These are phyloP conservation scores for Monosporascus sp. DNA, from an alignment of 2,329 filamentous ascomycete species.

Conservation along the genomic window DNA sequence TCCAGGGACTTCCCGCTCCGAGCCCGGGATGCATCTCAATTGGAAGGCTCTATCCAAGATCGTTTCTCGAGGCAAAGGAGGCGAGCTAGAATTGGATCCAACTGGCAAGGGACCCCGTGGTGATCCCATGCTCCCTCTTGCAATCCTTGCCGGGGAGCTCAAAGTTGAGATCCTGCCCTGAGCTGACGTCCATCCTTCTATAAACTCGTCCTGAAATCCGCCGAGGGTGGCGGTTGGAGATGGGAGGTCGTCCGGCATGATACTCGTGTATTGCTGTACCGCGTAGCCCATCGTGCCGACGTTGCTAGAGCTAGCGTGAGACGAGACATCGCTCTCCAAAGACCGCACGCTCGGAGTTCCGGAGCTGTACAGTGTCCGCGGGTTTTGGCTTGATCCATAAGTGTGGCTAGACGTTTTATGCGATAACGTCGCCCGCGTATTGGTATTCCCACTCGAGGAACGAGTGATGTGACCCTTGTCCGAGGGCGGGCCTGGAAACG, in stretches of 20 bases:
- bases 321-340: slow-evolving; percentile 57
- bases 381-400: slow-evolving; percentile 42
- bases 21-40: slow-evolving; percentile 57
- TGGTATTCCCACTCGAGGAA: slow-evolving; percentile 38
- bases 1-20: slow-evolving; percentile 46
- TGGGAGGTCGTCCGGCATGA: slow-evolving; percentile 50
- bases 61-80: slow-evolving; percentile 53
- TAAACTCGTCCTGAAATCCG: slow-evolving; percentile 50
- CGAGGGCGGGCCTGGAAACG: slow-evolving; percentile 37
- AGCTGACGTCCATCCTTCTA: slow-evolving; percentile 56
- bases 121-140: slow-evolving; percentile 50
- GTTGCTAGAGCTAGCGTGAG: slow-evolving; percentile 46
- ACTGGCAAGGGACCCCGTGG: slow-evolving; percentile 31
- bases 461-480: slow-evolving; percentile 39
- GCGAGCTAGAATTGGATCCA: slow-evolving; percentile 41
- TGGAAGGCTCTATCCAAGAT: slow-evolving; percentile 65
- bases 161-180: slow-evolving; percentile 55
- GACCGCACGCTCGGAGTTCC: slow-evolving; percentile 58
- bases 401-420: slow-evolving; percentile 46
- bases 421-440: slow-evolving; percentile 33
- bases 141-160: slow-evolving; percentile 47
- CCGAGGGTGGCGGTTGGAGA: slow-evolving; percentile 49
- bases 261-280: slow-evolving; percentile 45
- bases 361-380: slow-evolving; percentile 48
- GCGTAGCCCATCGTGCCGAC: slow-evolving; percentile 34